Evolutionary conservation across 441 rosid species (phyloP), one percentile per base, ranked within the genome.

Genomic region (Manihot esculenta): DNA sequence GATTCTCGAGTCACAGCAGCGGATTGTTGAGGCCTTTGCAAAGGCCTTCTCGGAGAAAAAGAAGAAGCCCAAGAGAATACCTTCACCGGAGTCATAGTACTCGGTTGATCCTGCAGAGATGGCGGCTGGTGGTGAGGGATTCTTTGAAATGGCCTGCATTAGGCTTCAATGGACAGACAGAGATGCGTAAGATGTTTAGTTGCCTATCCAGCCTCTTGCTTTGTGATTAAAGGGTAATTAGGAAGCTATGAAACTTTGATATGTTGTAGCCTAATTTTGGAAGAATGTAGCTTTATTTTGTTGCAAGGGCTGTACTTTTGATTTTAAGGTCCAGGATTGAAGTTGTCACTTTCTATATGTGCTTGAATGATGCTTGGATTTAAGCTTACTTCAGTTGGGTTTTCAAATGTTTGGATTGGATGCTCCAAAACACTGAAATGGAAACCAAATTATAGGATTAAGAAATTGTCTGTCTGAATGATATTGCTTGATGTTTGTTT

Each of bases 1-100:
- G 98, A 86, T 93, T 66, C 71, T 93, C 72, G 94, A 91, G 30
- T 93, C 98, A 0, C 98, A 93, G 69, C 94, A 91, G 73, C 76
- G 91, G 60, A 82, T 91, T 26, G 84, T 93, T 26, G 94, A 89
- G 66, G 86, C 96, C 0, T 91, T 93, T 69, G 88, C 94, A 0
- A 88, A 86, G 77, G 87, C 85, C 4, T 82, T 87, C 49, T 75
- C 89, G 0, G 96, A 89, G 76, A 84, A 89, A 79, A 84, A 77
- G 81, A 85, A 83, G 82, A 91, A 81, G 80, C 78, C 80, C 0
- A 85, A 77, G 81, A 84, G 88, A 77, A 75, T 85, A 77, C 70
- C 85, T 7, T 69, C 83, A 0, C 77, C 87, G 0, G 79, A 80
- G 65, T 75, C 82, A 2, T 78, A 74, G 64, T 65, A 8, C 48